These are phyloP conservation scores for Euphrasia arctica DNA, from an alignment of 305 asterid species.

Conservation along the genomic window DNA sequence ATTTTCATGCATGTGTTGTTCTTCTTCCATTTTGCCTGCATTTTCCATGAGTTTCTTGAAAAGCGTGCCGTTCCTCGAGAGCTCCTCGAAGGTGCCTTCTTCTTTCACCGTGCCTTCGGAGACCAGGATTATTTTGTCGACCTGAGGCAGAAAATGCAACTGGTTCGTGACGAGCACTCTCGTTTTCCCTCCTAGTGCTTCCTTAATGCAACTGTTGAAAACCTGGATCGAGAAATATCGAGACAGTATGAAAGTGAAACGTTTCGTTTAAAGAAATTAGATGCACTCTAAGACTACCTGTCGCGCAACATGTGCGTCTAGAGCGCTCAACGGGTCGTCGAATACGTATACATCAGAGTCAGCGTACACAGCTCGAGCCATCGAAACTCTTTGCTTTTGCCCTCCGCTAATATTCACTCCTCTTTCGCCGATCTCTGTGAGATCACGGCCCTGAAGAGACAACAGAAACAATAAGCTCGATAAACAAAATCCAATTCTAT, in stretches of 20 bases:
- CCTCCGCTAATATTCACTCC: conserved; percentile 99
- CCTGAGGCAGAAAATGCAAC: conserved; percentile 87
- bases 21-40: conserved; percentile 87
- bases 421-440: conserved; percentile 98
- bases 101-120: conserved; percentile 85
- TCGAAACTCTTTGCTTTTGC: conserved; percentile 97
- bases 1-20: conserved; percentile 48
- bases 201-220: conserved; percentile 71
- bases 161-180: conserved; percentile 91
- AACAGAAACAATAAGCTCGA: conserved; percentile 25
- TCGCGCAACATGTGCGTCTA: conserved; percentile 92
- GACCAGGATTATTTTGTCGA: conserved; percentile 70
- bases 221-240: conserved; percentile 46
- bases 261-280: conserved; percentile 3
- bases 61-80: conserved; percentile 65
- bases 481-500: conserved; percentile 17
- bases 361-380: conserved; percentile 98
- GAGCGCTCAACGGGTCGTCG: conserved; percentile 96
- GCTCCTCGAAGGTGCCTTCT: conserved; percentile 93
- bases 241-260: not conserved
- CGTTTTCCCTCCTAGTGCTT: conserved; percentile 73
- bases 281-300: conserved; percentile 52
- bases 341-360: conserved; percentile 92
- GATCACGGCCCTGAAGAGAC: conserved; percentile 79
- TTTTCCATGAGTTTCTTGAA: conserved; percentile 90